Evolutionary conservation across 2,329 filamentous ascomycete species (phyloP).

Genomic region (Geoglossum cookeanum): DNA sequence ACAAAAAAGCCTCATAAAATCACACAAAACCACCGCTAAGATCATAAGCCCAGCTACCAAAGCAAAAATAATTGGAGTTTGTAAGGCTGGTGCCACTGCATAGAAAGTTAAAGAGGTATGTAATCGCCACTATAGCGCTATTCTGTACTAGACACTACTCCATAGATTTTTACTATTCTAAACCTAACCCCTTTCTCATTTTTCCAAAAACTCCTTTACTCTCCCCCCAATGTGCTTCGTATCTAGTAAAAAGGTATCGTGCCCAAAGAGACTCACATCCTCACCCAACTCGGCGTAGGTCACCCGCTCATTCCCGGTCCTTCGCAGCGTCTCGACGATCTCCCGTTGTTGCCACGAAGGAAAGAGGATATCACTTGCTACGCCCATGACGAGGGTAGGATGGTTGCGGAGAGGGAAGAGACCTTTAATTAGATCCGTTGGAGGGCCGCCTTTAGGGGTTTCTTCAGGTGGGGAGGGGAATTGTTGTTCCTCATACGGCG

Average conservation of each 20-base stretch:
- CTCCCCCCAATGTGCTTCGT: constrained; percentile 79
- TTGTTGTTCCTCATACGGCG: constrained; percentile 76
- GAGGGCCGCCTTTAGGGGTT: constrained; percentile 29
- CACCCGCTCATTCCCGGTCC: constrained; percentile 61
- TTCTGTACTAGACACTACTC: no score
- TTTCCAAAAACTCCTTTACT: constrained; percentile 53
- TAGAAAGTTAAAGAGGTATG: no score
- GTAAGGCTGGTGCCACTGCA: no score
- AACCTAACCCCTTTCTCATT: neutral
- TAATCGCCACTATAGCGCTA: no score
- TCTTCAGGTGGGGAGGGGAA: constrained; percentile 30
- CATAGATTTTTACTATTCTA: no score
- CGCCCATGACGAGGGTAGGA: constrained; percentile 75
- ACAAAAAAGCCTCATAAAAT: no score
- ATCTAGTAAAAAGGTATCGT: constrained; percentile 90
- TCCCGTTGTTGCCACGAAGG: constrained; percentile 96
- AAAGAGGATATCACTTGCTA: constrained; percentile 90
- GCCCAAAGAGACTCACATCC: constrained; percentile 85
- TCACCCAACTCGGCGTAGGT: constrained; percentile 83
- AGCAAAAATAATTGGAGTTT: no score
- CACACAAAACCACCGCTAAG: no score
- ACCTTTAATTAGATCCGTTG: constrained; percentile 62
- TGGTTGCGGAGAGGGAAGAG: constrained; percentile 53
- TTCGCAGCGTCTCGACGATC: constrained; percentile 64
- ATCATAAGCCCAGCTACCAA: no score